These are phyloP conservation scores for Magnolia officinalis DNA, from an alignment of 164 flowering plant species.

Conservation along the genomic window DNA sequence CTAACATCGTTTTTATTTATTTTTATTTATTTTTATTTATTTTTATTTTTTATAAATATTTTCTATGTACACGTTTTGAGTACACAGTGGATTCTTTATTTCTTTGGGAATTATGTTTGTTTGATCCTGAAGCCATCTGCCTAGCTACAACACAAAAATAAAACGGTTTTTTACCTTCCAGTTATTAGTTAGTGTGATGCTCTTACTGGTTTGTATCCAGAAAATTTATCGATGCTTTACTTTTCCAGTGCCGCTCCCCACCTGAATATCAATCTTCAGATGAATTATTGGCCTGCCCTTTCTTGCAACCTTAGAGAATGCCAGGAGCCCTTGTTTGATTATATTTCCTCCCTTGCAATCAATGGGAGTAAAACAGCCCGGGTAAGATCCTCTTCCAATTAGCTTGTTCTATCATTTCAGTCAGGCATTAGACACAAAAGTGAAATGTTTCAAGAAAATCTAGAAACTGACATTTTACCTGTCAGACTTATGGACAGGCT, in stretches of 20 bases:
- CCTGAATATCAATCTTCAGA: slow-evolving; percentile 92
- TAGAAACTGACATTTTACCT: too few species aligned
- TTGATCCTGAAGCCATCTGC: too few species aligned
- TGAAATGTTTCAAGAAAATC: not conserved
- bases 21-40: too few species aligned
- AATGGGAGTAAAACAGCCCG: slow-evolving; percentile 88
- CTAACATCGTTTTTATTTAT: too few species aligned
- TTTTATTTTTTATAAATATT: too few species aligned
- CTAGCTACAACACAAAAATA: too few species aligned
- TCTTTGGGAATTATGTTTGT: too few species aligned
- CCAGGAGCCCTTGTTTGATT: slow-evolving; percentile 93
- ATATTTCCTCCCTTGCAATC: slow-evolving; percentile 53
- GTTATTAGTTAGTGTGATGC: too few species aligned
- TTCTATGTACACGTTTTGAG: too few species aligned
- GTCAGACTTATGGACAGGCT: too few species aligned
- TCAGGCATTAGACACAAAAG: not conserved
- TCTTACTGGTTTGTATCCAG: not conserved
- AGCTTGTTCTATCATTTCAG: not conserved
- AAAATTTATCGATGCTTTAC: slow-evolving; percentile 1
- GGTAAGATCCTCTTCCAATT: slow-evolving; percentile 31
- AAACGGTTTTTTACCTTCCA: too few species aligned
- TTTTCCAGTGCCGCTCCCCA: slow-evolving; percentile 80
- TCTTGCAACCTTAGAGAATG: slow-evolving; percentile 84
- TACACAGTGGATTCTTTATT: too few species aligned
- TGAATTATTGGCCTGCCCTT: slow-evolving; percentile 99